These are phyloP conservation scores for Penicillium sumatraense DNA, from an alignment of 2,329 filamentous ascomycete genomes.

Conservation along the genomic window DNA sequence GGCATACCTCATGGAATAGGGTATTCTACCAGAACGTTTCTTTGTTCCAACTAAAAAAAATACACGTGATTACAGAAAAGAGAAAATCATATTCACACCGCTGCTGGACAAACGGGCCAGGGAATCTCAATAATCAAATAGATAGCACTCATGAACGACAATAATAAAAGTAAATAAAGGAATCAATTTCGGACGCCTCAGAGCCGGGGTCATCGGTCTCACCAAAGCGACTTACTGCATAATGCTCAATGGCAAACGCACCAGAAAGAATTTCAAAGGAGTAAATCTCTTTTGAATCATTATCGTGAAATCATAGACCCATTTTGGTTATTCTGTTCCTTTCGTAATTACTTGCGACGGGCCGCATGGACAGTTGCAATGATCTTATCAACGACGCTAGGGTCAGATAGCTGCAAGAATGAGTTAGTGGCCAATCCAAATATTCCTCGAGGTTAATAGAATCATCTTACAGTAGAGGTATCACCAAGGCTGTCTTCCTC, in stretches of 20 bases:
- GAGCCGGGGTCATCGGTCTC: not conserved
- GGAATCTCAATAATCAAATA: slow-evolving; percentile 30
- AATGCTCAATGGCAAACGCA: not conserved
- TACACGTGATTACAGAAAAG: not conserved
- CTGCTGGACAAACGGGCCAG: slow-evolving; percentile 21
- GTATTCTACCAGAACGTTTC: too few relatives aligned
- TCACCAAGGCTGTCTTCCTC: slow-evolving; percentile 98
- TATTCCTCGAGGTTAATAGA: not conserved
- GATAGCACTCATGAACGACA: slow-evolving; percentile 10
- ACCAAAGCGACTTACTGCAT: not conserved
- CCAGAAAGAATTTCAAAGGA: not conserved
- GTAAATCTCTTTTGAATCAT: slow-evolving; percentile 23
- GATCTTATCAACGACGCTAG: slow-evolving; percentile 85
- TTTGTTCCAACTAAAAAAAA: not conserved
- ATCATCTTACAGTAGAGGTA: slow-evolving; percentile 75
- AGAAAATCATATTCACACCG: slow-evolving; percentile 24
- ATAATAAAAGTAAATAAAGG: not conserved
- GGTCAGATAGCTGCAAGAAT: slow-evolving; percentile 75
- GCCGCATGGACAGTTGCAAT: slow-evolving; percentile 73
- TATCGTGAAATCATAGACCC: slow-evolving; percentile 24
- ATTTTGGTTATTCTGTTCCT: not conserved
- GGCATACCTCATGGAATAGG: too few relatives aligned
- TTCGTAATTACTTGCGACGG: slow-evolving; percentile 41
- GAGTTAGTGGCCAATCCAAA: slow-evolving; percentile 9
- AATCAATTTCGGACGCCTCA: slow-evolving; percentile 3